phyloP scores from a whole-genome alignment of 352 stramenopile species.

The Globisporangium nunn region DNA sequence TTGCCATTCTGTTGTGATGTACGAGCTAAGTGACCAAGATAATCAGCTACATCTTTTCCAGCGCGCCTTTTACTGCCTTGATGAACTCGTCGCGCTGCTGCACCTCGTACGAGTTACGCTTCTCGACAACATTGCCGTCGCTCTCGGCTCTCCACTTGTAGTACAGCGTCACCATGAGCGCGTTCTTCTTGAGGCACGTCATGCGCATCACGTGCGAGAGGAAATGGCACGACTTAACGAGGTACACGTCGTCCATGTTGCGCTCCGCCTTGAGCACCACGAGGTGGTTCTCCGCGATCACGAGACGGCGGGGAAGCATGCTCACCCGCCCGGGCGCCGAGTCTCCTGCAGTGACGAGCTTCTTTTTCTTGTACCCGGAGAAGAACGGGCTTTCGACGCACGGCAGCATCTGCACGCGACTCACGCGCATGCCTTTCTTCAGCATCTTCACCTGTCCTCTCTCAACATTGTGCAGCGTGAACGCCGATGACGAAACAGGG shows the following conservation, averaged over 20 bases:
- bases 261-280: constrained; percentile 73
- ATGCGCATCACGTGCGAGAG: constrained; percentile 71
- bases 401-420: constrained; percentile 58
- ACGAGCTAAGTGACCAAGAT: not conserved
- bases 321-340: constrained; percentile 12
- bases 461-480: constrained; percentile 44
- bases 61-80: constrained; percentile 70
- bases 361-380: constrained; percentile 84
- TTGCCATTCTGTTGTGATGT: not conserved
- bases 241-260: constrained; percentile 64
- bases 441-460: constrained; percentile 41
- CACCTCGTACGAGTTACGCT: constrained; percentile 76
- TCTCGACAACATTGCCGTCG: constrained; percentile 36
- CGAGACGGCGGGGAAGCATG: constrained; percentile 54
- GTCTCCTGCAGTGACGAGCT: constrained; percentile 2
- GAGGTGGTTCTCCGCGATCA: constrained; percentile 66
- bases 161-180: constrained; percentile 83
- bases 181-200: constrained; percentile 87
- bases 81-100: constrained; percentile 86
- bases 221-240: constrained; percentile 71
- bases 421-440: constrained; percentile 63
- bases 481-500: not conserved
- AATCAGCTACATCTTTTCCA: constrained; percentile 63
- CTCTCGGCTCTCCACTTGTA: constrained; percentile 62
- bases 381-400: constrained; percentile 74